phyloP scores from a whole-genome alignment of 1,284 basidiomycete species.

The Sphaerobolus stellatus region DNA sequence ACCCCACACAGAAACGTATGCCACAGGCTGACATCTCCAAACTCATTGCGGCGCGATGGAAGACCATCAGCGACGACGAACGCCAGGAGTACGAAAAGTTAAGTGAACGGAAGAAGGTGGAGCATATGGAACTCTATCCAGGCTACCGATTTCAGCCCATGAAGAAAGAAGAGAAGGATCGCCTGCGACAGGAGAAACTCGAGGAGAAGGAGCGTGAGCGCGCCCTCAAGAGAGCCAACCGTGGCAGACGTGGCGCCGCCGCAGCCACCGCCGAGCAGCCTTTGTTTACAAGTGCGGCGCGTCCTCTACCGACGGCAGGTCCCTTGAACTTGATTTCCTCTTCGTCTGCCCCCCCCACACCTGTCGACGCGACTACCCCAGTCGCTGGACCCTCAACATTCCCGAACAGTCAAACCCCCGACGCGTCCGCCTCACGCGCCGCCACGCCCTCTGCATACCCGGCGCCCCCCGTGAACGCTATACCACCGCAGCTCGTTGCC shows the following conservation, averaged over 20 bases:
- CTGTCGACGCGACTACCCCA: neutral
- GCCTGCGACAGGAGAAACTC: slow-evolving; percentile 45
- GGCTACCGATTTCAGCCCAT: slow-evolving; percentile 72
- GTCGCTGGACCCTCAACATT: slow-evolving; percentile 1
- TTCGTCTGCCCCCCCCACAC: slow-evolving; percentile 3
- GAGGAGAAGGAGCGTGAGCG: slow-evolving; percentile 37
- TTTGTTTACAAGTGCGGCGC: slow-evolving; percentile 6
- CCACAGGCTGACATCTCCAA: slow-evolving; percentile 75
- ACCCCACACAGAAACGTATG: slow-evolving; percentile 38
- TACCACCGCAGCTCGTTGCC: neutral
- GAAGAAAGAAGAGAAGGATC: slow-evolving; percentile 63
- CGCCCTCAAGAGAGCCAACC: slow-evolving; percentile 9
- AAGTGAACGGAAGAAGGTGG: slow-evolving; percentile 65
- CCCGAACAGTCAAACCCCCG: neutral
- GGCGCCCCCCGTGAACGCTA: neutral
- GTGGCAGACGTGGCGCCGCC: neutral
- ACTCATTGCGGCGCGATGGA: slow-evolving; percentile 72
- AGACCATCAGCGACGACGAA: slow-evolving; percentile 49
- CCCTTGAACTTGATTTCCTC: neutral
- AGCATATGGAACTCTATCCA: slow-evolving; percentile 66
- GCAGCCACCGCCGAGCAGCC: neutral
- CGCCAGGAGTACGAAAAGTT: slow-evolving; percentile 66
- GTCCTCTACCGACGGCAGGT: neutral
- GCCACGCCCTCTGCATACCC: slow-evolving; percentile 2
- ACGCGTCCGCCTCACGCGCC: neutral